Conservation (phyloP, 306 rosid species). For the Casuarina cunninghamiana region DNA sequence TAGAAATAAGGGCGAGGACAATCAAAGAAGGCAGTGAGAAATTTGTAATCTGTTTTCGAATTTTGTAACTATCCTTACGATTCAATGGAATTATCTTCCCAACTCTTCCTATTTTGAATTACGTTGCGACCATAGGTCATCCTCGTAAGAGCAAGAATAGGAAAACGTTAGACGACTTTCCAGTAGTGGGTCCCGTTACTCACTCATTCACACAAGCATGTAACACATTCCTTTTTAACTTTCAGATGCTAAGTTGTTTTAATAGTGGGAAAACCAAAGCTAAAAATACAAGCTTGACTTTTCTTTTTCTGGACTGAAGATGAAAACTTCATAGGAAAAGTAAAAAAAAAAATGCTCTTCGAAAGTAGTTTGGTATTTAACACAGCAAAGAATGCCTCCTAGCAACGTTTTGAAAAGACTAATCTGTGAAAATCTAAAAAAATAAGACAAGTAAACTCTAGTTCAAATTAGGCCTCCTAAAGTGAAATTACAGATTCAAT, state of each 20-base stretch:
- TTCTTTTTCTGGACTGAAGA: not conserved
- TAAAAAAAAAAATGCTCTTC: not conserved
- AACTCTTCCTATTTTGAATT: too few relatives aligned
- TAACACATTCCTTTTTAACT: not conserved
- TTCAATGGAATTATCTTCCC: too few relatives aligned
- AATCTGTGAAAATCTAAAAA: not conserved
- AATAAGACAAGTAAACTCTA: not conserved
- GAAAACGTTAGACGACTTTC: too few relatives aligned
- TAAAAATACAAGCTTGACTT: not conserved
- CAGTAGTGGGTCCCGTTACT: too few relatives aligned
- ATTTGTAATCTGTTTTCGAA: too few relatives aligned
- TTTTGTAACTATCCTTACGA: too few relatives aligned
- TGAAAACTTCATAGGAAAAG: not conserved
- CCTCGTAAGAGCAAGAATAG: too few relatives aligned
- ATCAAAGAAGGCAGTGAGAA: too few relatives aligned
- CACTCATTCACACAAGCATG: too few relatives aligned
- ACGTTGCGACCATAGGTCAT: too few relatives aligned
- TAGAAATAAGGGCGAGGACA: too few relatives aligned
- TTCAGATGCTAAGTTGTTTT: not conserved
- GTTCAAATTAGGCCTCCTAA: not conserved
- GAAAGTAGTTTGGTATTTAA: not conserved
- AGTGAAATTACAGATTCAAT: not conserved
- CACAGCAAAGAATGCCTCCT: not conserved
- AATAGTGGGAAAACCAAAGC: not conserved
- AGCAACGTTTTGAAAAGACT: not conserved